Percentiles rank a stretch among this genome's conserved stretches.
phyloP scores from a whole-genome alignment of 139 green algal genomes.

The Raphidocelis subcapitata region DNA sequence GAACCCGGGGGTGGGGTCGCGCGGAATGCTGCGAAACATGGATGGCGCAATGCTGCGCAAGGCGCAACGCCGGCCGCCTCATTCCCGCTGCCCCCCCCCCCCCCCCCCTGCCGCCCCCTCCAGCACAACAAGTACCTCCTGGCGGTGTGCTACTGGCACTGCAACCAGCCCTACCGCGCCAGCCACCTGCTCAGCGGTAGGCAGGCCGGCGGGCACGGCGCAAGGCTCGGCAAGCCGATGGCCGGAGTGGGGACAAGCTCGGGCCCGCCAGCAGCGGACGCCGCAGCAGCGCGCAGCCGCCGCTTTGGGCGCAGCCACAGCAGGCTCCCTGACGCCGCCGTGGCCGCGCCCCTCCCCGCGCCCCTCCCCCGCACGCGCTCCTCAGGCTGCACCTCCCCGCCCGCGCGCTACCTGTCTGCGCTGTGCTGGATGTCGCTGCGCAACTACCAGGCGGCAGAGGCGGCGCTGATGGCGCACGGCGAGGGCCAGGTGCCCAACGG shows the following conservation, averaged over 20 bases:
- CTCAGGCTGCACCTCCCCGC: slow-evolving; percentile 36
- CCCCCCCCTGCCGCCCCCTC: slow-evolving; percentile 2
- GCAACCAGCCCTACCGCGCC: slow-evolving; percentile 70
- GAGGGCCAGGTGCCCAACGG: slow-evolving; percentile 66
- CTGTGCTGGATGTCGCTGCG: slow-evolving; percentile 77
- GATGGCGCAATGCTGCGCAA: no score
- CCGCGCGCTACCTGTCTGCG: slow-evolving; percentile 84
- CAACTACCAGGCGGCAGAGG: slow-evolving; percentile 80
- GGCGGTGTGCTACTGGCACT: slow-evolving; percentile 80
- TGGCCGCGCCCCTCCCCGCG: neutral
- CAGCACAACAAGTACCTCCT: slow-evolving; percentile 85
- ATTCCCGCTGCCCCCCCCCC: no score
- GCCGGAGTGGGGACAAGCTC: no score
- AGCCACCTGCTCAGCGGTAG: slow-evolving; percentile 76
- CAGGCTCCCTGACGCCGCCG: no score
- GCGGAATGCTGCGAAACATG: no score
- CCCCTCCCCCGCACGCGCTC: neutral
- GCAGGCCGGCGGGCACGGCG: no score
- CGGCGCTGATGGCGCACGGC: slow-evolving; percentile 51
- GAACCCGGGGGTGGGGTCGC: no score
- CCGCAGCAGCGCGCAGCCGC: no score
- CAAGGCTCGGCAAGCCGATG: no score
- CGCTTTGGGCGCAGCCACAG: no score
- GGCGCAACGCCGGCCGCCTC: no score
- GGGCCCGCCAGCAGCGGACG: no score